Base-by-base conservation (phyloP, 1,284 basidiomycete genomes). In the Veloporphyrellus conicus region DNA sequence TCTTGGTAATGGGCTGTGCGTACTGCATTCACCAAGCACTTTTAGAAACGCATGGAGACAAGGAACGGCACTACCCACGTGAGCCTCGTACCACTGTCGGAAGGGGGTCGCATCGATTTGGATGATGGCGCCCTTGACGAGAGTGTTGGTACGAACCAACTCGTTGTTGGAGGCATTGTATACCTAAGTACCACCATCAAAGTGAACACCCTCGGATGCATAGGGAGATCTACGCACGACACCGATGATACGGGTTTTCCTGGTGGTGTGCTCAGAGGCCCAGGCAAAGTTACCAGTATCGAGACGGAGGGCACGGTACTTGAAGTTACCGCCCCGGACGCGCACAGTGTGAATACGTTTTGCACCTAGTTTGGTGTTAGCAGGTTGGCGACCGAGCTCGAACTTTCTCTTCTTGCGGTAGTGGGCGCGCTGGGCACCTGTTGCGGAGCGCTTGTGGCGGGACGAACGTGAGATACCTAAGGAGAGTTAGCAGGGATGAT, bases 401-500 rank as follows among this genome's bases (percentile, higher is more conserved):
- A 95, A 95, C 78, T 95, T 95, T 87, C 93, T 84, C 87, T 95
- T 96, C 82, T 96, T 96, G 78, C 93, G 90, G 78, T 93, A 93
- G 77, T 91, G 86, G 59, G 93, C 87, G 67, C 91, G 87, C 72
- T 94, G 90, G 57, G 92, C 93, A 68, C 93, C 93, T 43, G 90
- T 86, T 62, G 82, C 87, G 60, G 91, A 89, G 70, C 93, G 90
- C 76, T 96, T 96, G 82, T 96, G 91, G 70, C 93, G 82, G 63
- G 92, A 93, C 60, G 91, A 82, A 64, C 93, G 86, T 66, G 93
- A 88, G 71, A 96, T 96, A 90, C 91, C 90, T 90, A 59, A 19
- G 51, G 53, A 51, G 46, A 3, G 33, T 63, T 23, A 55, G 35
- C 19, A 8, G 2, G 6, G 23, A 36, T 4, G 27, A 40, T 45